Base-by-base conservation (phyloP, 1,284 basidiomycete genomes). In the Amylostereum chailletii region DNA sequence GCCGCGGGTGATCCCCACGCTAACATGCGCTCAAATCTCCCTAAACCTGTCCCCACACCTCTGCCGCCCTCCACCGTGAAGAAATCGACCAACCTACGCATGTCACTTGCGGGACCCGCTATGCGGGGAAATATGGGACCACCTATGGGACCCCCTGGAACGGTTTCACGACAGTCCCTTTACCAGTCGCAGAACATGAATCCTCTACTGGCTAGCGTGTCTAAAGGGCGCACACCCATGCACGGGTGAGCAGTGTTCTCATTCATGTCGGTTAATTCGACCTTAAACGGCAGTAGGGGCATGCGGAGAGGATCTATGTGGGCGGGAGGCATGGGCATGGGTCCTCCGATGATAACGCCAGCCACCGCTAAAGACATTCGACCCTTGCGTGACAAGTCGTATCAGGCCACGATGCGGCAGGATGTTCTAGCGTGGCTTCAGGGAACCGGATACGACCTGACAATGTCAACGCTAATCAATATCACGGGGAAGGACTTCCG, bases 401-500 rank as follows among this genome's bases (percentile, higher is more conserved):
- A 82, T 60, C 87, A 91, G 62, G 63, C 69, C 2, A 80, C 79
- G 57, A 87, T 90, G 76, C 77, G 83, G 26, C 78, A 83, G 53
- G 87, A 91, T 34, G 81, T 94, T 51, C 68, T 76, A 39, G 70
- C 70, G 9, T 93, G 83, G 70, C 74, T 94, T 6, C 72, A 79
- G 50, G 64, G 67, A 26, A 73, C 72, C 10, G 80, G 79, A 2
- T 83, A 77, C 50, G 84, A 89, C 1, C 76, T 90, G 34, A 72
- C 77, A 0, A 73, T 78, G 60, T 74, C 81, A 49, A 81, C 78
- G 2, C 69, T 93, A 3, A 70, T 73, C 41, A 86, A 82, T 42
- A 88, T 92, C 42, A 87, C 86, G 3, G 82, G 78, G 5, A 88
- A 90, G 57, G 88, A 92, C 53, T 94, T 89, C 59, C 81, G 89